Percentiles rank a stretch among this genome's conserved stretches.
Conservation (phyloP, 257 asterid genomes). For the Nicotiana otophora region DNA sequence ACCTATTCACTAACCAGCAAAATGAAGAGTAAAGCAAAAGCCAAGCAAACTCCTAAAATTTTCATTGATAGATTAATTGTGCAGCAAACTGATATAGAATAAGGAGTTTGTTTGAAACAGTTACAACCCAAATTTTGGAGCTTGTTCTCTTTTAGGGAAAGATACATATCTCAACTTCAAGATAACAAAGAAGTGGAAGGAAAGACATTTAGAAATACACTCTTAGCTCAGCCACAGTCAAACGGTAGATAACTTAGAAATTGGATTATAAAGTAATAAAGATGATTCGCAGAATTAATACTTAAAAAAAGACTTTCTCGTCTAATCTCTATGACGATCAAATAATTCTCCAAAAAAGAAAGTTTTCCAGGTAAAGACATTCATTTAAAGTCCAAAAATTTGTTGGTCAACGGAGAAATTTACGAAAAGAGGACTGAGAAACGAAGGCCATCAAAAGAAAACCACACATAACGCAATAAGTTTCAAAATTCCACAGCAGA, state of each 20-base stretch:
- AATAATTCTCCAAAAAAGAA: no score
- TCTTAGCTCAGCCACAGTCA: neutral
- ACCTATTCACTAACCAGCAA: neutral
- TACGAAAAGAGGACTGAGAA: neutral
- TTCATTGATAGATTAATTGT: neutral
- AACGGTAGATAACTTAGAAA: neutral
- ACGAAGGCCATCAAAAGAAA: neutral
- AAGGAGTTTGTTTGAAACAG: no score
- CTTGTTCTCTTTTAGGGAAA: no score
- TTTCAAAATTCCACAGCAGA: neutral
- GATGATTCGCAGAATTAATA: no score
- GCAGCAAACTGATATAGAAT: neutral
- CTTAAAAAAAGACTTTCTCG: no score
- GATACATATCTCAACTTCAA: neutral
- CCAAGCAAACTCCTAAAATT: neutral
- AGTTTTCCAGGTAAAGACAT: neutral
- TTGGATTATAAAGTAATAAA: no score
- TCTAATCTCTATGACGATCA: no score
- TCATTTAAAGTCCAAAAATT: neutral
- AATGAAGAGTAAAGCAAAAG: neutral
- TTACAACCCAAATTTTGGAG: neutral
- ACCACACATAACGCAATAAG: neutral
- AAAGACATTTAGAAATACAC: no score
- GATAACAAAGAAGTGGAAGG: neutral
- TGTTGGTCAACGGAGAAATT: neutral